Evolutionary conservation across 78 protist genomes (phyloP).

Genomic region (Dictyostelium intermedium): DNA sequence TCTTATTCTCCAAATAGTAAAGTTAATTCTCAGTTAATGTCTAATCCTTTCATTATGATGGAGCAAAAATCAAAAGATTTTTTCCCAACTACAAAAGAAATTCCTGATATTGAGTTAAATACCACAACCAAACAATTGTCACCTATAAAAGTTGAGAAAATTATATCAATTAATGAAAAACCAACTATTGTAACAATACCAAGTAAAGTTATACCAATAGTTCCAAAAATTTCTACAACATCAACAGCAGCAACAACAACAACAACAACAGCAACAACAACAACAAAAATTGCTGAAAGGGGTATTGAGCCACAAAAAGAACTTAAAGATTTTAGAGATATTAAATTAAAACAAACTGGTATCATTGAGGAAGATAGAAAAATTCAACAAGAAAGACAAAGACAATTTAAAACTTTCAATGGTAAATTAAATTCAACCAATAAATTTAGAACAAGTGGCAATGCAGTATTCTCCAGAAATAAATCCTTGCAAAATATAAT

Average conservation of each 20-base stretch:
- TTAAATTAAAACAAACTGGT: constrained; percentile 8
- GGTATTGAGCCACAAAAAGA: not conserved
- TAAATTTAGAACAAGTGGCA: not conserved
- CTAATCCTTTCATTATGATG: not conserved
- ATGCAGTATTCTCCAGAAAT: not conserved
- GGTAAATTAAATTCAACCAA: not conserved
- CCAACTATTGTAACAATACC: not conserved
- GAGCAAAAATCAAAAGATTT: not conserved
- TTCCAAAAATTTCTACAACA: not conserved
- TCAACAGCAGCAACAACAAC: not conserved
- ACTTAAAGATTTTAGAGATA: not conserved
- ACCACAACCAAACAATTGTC: not conserved
- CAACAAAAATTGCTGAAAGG: not conserved
- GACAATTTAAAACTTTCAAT: not conserved
- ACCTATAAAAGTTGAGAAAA: not conserved
- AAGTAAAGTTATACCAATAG: not conserved
- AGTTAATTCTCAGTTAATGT: not conserved
- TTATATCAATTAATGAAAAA: not conserved
- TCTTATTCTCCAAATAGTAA: constrained; percentile 4
- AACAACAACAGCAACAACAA: not conserved
- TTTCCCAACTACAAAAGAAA: not conserved
- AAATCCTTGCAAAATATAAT: not conserved
- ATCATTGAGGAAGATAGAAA: constrained; percentile 4
- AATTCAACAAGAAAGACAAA: not conserved
- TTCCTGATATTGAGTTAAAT: not conserved